Conservation (phyloP, 2,329 filamentous ascomycete genomes). For the Graphilbum ipis-grandicollis region DNA sequence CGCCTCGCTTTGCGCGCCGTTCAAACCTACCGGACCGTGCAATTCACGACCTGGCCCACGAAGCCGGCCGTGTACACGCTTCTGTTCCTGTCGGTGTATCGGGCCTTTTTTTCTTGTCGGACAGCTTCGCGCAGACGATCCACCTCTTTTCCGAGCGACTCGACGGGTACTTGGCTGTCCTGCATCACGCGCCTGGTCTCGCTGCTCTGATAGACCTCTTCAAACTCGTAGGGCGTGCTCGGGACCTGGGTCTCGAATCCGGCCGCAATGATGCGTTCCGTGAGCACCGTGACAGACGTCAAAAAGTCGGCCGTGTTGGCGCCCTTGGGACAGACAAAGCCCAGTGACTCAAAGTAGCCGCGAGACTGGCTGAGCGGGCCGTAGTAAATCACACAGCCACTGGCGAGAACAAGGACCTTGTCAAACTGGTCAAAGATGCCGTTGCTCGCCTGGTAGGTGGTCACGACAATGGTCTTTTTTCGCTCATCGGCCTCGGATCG, state of each 20-base stretch:
- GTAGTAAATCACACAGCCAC: constrained; percentile 47
- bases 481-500: constrained; percentile 50
- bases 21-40: too few species aligned
- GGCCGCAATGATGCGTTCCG: constrained; percentile 50
- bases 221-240: constrained; percentile 45
- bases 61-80: too few species aligned
- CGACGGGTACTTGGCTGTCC: constrained; percentile 16
- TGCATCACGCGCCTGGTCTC: constrained; percentile 23
- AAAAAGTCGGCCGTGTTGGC: constrained; percentile 63
- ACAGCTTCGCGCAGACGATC: constrained; percentile 48
- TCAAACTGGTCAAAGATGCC: constrained; percentile 51
- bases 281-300: constrained; percentile 56
- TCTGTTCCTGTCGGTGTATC: too few species aligned
- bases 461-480: constrained; percentile 39
- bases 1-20: too few species aligned
- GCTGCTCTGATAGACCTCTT: constrained; percentile 32
- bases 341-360: constrained; percentile 48
- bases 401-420: constrained; percentile 56
- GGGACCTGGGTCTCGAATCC: constrained; percentile 30
- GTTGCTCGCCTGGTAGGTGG: constrained; percentile 50
- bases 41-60: too few species aligned
- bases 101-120: too few species aligned
- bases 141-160: too few species aligned
- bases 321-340: constrained; percentile 38
- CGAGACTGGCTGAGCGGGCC: constrained; percentile 41